Percentiles rank a stretch among this genome's conserved stretches.
Conservation (phyloP, 2,329 filamentous ascomycete genomes). For the Tolypocladium ovalisporum region DNA sequence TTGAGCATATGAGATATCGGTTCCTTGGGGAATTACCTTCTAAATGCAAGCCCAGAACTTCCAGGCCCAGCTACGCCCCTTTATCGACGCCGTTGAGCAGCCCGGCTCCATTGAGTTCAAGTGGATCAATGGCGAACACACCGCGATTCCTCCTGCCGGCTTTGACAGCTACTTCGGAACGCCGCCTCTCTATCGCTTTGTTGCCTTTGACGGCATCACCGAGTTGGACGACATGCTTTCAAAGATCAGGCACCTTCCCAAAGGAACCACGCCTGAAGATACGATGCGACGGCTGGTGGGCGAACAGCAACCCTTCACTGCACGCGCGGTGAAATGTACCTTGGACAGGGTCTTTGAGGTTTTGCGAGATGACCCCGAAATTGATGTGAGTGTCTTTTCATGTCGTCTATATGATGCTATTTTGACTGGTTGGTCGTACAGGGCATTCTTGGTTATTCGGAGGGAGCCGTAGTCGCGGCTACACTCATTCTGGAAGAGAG, state of each 20-base stretch:
- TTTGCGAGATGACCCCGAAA: constrained; percentile 28
- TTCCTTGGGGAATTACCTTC: neutral
- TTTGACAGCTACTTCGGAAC: constrained; percentile 47
- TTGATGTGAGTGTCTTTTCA: constrained; percentile 18
- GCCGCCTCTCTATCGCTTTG: constrained; percentile 44
- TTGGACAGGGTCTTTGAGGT: constrained; percentile 24
- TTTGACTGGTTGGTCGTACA: constrained; percentile 1
- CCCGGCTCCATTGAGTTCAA: constrained; percentile 23
- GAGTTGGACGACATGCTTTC: constrained; percentile 34
- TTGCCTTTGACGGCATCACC: constrained; percentile 32
- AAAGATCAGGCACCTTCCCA: constrained; percentile 42
- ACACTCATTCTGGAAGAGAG: constrained; percentile 41
- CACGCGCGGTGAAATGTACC: constrained; percentile 5
- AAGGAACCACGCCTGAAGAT: constrained; percentile 40
- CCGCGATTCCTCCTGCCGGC: constrained; percentile 38
- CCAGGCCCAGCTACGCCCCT: constrained; percentile 36
- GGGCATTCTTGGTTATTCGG: constrained; percentile 50
- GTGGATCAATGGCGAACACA: constrained; percentile 40
- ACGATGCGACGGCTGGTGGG: constrained; percentile 40
- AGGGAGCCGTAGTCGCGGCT: constrained; percentile 45
- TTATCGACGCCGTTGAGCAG: constrained; percentile 10
- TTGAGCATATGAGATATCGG: too few relatives aligned
- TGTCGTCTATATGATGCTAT: too few relatives aligned
- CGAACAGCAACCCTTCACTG: constrained; percentile 11
- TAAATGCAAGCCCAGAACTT: constrained; percentile 35